Evolutionary conservation across 2,329 filamentous ascomycete genomes (phyloP).

Genomic region (Alternaria arborescens): DNA sequence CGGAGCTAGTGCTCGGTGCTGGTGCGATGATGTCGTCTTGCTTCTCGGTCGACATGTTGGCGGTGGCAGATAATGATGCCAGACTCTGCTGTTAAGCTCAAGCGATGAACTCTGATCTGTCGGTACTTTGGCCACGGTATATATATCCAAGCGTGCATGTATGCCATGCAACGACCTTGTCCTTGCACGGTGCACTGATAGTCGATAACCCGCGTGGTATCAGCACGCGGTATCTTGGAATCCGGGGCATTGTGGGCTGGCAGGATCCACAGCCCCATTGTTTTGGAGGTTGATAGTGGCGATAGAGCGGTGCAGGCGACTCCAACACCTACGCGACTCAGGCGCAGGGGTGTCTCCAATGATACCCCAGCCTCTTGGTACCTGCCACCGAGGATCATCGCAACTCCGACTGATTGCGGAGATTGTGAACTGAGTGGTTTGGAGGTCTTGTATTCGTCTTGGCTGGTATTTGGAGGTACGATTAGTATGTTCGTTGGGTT

Average conservation of each 20-base stretch:
- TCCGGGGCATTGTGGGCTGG: conserved; percentile 32
- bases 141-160: conserved; percentile 8
- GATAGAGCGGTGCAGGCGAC: conserved; percentile 11
- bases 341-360: conserved; percentile 8
- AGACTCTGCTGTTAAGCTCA: background rate
- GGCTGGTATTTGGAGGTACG: background rate
- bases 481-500: background rate
- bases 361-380: background rate
- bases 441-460: background rate
- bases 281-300: conserved; percentile 29
- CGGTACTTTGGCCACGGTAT: background rate
- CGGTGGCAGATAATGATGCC: background rate
- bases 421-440: background rate
- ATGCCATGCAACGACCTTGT: conserved; percentile 2
- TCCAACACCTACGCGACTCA: conserved; percentile 12
- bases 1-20: conserved; percentile 26
- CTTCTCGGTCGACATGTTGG: conserved; percentile 39
- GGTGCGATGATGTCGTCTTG: conserved; percentile 34
- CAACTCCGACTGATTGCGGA: conserved; percentile 1
- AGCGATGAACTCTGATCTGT: background rate
- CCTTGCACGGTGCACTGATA: conserved; percentile 9
- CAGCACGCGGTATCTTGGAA: conserved; percentile 26
- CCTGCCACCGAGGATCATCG: background rate
- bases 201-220: conserved; percentile 7
- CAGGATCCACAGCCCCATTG: conserved; percentile 24